Evolutionary conservation across 768 basidiomycete species (phyloP).

Genomic region (Tylopilus felleus): DNA sequence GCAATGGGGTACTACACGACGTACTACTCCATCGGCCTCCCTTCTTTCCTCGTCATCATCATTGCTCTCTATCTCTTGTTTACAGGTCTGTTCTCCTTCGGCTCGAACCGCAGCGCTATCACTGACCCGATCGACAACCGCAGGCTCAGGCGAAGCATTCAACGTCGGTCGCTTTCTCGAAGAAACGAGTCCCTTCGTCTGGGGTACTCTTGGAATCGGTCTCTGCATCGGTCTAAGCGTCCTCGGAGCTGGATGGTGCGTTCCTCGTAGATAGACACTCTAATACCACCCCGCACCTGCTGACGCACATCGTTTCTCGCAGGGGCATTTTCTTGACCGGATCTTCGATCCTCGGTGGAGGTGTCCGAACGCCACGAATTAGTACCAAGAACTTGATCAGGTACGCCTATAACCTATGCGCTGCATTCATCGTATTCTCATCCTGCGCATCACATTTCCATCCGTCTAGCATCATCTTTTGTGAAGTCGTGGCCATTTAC

Average conservation of each 20-base stretch:
- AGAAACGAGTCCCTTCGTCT: constrained; percentile 90
- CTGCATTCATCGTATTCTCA: background rate
- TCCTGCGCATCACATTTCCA: background rate
- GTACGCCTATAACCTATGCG: too few relatives aligned
- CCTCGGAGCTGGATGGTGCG: constrained; percentile 92
- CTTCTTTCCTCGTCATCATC: constrained; percentile 57
- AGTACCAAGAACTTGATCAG: constrained; percentile 97
- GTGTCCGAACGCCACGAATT: constrained; percentile 90
- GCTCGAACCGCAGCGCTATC: background rate
- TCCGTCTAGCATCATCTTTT: constrained; percentile 85
- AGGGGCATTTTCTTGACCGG: constrained; percentile 99
- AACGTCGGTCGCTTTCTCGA: constrained; percentile 93
- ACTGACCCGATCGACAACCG: constrained; percentile 1
- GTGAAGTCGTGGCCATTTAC: constrained; percentile 99
- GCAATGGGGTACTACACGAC: too few relatives aligned
- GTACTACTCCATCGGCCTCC: constrained; percentile 69
- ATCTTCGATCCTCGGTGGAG: too few relatives aligned
- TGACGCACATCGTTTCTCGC: constrained; percentile 1
- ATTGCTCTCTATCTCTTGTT: constrained; percentile 87
- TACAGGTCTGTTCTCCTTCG: constrained; percentile 57
- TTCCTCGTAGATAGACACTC: background rate
- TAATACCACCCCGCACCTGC: background rate
- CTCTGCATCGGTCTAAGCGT: constrained; percentile 93
- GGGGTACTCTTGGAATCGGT: constrained; percentile 88
- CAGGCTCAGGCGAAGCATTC: constrained; percentile 88